Evolutionary conservation across 805 yeast genomes (phyloP).

Genomic region (Cyberlindnera lachancei): DNA sequence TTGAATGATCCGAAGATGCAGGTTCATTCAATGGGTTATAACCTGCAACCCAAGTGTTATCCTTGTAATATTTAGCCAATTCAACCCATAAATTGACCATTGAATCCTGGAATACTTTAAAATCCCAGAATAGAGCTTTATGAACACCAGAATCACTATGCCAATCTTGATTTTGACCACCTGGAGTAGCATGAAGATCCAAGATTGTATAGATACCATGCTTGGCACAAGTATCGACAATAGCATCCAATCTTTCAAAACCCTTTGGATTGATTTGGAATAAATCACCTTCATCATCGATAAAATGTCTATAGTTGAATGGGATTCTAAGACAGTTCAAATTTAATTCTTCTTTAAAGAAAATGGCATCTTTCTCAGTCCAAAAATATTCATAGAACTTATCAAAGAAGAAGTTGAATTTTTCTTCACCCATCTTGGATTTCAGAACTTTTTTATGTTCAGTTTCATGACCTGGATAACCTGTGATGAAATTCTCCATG

Average conservation of each 20-base stretch:
- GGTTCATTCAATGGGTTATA: constrained; percentile 49
- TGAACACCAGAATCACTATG: constrained; percentile 41
- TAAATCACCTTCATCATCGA: constrained; percentile 36
- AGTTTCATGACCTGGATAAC: constrained; percentile 46
- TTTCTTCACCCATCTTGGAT: constrained; percentile 37
- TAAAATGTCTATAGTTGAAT: constrained; percentile 43
- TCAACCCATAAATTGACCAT: constrained; percentile 37
- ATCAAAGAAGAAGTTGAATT: constrained; percentile 41
- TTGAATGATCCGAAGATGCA: constrained; percentile 35
- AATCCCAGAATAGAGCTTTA: constrained; percentile 23
- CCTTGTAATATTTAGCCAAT: constrained; percentile 38
- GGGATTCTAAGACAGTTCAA: constrained; percentile 44
- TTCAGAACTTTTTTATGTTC: constrained; percentile 38
- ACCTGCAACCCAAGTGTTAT: constrained; percentile 43
- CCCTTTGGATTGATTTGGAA: constrained; percentile 36
- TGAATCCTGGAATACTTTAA: constrained; percentile 40
- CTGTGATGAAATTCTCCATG: constrained; percentile 51
- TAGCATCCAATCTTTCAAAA: constrained; percentile 34
- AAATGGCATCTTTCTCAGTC: constrained; percentile 42
- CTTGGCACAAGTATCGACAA: constrained; percentile 37
- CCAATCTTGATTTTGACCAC: constrained; percentile 52
- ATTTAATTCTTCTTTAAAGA: constrained; percentile 32
- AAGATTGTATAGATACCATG: constrained; percentile 41
- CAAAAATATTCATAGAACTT: constrained; percentile 47
- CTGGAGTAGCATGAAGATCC: constrained; percentile 45